Evolutionary conservation across 371 early-diverging fungal genomes (phyloP).

Genomic region (Circinella umbellata): DNA sequence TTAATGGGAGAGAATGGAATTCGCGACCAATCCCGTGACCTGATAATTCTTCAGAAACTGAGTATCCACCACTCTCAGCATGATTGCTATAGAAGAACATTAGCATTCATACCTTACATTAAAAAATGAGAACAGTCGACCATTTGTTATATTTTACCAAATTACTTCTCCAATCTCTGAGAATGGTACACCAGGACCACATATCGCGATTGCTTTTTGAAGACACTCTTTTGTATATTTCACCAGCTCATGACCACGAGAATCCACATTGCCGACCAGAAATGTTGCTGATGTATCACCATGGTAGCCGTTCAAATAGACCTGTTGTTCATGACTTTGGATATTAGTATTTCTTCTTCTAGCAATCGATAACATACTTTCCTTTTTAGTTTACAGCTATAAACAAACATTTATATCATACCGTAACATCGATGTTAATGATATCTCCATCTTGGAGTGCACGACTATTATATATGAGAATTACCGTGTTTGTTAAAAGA

Average conservation of each 20-base stretch:
- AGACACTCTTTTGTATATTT: conserved; percentile 74
- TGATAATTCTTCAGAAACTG: conserved; percentile 77
- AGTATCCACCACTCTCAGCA: conserved; percentile 62
- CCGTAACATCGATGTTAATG: conserved; percentile 86
- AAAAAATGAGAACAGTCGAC: too few relatives aligned
- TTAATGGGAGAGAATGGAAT: conserved; percentile 68
- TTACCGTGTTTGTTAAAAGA: background rate
- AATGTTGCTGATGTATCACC: conserved; percentile 89
- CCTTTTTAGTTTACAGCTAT: background rate
- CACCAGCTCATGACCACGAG: conserved; percentile 64
- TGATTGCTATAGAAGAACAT: conserved; percentile 31
- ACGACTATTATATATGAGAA: conserved; percentile 41
- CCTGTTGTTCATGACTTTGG: conserved; percentile 25
- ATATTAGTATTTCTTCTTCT: too few relatives aligned
- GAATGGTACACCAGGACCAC: conserved; percentile 79
- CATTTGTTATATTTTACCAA: conserved; percentile 34
- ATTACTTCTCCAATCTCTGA: conserved; percentile 77
- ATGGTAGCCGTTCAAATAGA: conserved; percentile 79
- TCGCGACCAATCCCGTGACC: conserved; percentile 89
- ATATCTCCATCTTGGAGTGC: conserved; percentile 83
- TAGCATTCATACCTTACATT: too few relatives aligned
- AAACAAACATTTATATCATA: conserved; percentile 26
- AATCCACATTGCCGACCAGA: conserved; percentile 82
- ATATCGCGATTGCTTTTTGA: conserved; percentile 74
- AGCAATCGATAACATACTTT: too few relatives aligned